Evolutionary conservation across 2,329 filamentous ascomycete genomes (phyloP).

Genomic region (Botrytis cinerea): DNA sequence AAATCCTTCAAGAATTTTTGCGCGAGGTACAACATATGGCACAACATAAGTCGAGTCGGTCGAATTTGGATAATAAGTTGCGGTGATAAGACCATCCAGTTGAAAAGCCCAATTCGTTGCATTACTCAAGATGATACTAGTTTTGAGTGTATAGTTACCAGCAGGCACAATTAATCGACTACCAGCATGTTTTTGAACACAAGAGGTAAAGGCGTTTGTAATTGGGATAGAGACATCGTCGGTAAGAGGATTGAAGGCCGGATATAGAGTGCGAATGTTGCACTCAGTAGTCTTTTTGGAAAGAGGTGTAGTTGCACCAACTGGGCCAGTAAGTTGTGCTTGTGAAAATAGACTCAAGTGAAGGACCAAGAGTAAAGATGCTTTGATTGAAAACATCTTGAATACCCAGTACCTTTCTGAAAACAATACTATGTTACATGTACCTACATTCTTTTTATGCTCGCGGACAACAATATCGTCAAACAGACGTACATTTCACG

Average conservation of each 20-base stretch:
- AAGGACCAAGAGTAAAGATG: not conserved
- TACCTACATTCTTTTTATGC: not conserved
- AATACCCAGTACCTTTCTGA: not conserved
- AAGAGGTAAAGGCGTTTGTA: constrained; percentile 37
- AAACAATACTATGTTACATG: not conserved
- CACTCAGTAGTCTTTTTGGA: constrained; percentile 39
- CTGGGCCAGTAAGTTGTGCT: constrained; percentile 23
- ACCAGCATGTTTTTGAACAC: constrained; percentile 32
- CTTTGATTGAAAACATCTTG: constrained; percentile 19
- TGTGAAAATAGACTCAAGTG: not conserved
- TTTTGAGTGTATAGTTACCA: constrained; percentile 49
- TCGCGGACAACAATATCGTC: not conserved
- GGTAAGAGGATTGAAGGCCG: constrained; percentile 27
- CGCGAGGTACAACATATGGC: constrained; percentile 15
- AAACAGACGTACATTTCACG: not conserved
- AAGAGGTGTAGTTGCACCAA: constrained; percentile 40
- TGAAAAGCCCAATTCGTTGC: constrained; percentile 53
- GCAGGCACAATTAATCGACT: constrained; percentile 21
- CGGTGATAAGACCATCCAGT: constrained; percentile 55
- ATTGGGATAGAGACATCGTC: constrained; percentile 42
- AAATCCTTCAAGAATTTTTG: constrained; percentile 37
- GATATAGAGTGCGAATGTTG: constrained; percentile 43
- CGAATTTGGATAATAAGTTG: constrained; percentile 39
- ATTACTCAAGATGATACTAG: constrained; percentile 51
- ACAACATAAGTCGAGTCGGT: constrained; percentile 9